Evolutionary conservation across 768 basidiomycete genomes (phyloP).

Genomic region (Guyanaporus albipodus): DNA sequence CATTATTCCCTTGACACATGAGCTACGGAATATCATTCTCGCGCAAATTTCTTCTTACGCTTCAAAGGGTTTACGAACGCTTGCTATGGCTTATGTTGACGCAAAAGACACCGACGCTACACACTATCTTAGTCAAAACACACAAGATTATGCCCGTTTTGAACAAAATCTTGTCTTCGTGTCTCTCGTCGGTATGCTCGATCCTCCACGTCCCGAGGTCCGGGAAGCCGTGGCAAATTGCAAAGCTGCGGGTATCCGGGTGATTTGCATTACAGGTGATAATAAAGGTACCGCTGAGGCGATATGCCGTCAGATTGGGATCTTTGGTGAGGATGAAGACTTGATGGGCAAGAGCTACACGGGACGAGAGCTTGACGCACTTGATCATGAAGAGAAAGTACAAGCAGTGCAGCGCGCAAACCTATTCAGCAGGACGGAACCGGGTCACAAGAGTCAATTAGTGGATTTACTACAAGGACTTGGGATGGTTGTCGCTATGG

Average conservation of each 20-base stretch:
- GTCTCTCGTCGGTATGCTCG: slow-evolving; percentile 95
- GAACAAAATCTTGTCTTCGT: slow-evolving; percentile 93
- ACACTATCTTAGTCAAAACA: slow-evolving; percentile 78
- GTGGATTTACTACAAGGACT: slow-evolving; percentile 91
- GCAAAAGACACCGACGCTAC: slow-evolving; percentile 69
- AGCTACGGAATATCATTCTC: slow-evolving; percentile 57
- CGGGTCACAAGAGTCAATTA: slow-evolving; percentile 89
- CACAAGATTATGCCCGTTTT: slow-evolving; percentile 82
- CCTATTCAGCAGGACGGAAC: slow-evolving; percentile 92
- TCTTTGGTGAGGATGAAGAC: slow-evolving; percentile 84
- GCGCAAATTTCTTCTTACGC: slow-evolving; percentile 72
- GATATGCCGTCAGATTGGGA: slow-evolving; percentile 93
- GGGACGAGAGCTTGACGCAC: slow-evolving; percentile 82
- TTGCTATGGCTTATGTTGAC: slow-evolving; percentile 86
- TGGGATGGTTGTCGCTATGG: slow-evolving; percentile 96
- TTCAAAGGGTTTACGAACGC: slow-evolving; percentile 77
- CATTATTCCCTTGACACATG: slow-evolving; percentile 59
- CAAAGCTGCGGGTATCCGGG: slow-evolving; percentile 88
- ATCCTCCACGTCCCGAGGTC: slow-evolving; percentile 95
- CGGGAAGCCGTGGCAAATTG: slow-evolving; percentile 83
- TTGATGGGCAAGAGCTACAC: slow-evolving; percentile 95
- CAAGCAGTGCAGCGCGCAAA: slow-evolving; percentile 82
- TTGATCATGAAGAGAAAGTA: slow-evolving; percentile 78
- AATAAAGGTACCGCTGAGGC: slow-evolving; percentile 98
- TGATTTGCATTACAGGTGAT: slow-evolving; percentile 97